phyloP scores from a whole-genome alignment of 768 basidiomycete species.

The Bullera alba region DNA sequence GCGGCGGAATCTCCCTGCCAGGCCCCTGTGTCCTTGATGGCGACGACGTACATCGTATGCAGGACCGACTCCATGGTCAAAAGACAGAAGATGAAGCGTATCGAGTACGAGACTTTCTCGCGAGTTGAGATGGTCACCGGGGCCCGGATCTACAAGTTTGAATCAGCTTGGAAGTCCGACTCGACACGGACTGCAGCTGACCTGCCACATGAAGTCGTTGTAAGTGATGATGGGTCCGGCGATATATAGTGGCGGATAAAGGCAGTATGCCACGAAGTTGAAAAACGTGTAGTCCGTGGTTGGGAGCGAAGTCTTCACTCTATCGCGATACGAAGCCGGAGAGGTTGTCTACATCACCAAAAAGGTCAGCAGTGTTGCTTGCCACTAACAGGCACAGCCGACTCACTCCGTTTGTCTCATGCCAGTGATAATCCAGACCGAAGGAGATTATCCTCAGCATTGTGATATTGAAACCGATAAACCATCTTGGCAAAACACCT shows the following conservation, averaged over 20 bases:
- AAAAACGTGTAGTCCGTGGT: constrained; percentile 58
- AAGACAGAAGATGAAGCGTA: constrained; percentile 65
- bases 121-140: constrained; percentile 52
- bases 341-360: not conserved
- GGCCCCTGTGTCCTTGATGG: constrained; percentile 67
- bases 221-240: constrained; percentile 94
- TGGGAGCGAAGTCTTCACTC: constrained; percentile 56
- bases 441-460: constrained; percentile 90
- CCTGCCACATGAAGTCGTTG: constrained; percentile 93
- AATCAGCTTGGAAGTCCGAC: too few species aligned
- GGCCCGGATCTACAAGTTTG: constrained; percentile 53
- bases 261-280: constrained; percentile 73
- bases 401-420: constrained; percentile 14
- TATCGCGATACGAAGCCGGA: constrained; percentile 55
- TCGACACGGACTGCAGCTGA: constrained; percentile 47
- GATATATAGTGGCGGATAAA: constrained; percentile 91
- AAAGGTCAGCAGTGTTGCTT: not conserved
- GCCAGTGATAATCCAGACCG: constrained; percentile 87
- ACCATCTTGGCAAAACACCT: constrained; percentile 85
- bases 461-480: constrained; percentile 89
- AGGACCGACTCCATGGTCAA: constrained; percentile 84
- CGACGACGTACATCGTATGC: constrained; percentile 94
- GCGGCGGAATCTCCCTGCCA: constrained; percentile 73
- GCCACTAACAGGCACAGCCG: not conserved
- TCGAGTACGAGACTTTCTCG: constrained; percentile 53